Evolutionary conservation across 1,284 basidiomycete genomes (phyloP).

Genomic region (Austroboletus niveus): DNA sequence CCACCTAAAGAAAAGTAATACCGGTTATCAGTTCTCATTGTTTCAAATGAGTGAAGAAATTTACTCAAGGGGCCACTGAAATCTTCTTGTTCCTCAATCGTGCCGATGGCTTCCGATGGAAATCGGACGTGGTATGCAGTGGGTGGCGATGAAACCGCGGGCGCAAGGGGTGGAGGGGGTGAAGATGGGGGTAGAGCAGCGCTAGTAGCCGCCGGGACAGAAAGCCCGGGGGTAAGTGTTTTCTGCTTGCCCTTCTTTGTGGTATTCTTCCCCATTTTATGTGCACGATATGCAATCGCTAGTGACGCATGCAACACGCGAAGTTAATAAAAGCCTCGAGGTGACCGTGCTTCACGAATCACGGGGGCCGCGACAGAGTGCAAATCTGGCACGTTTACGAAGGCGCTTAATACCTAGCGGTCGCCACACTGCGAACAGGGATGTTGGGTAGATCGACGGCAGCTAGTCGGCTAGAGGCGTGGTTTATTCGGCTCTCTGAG

Average conservation of each 20-base stretch:
- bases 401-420: not conserved
- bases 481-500: not conserved
- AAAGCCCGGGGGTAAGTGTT: conserved; percentile 11
- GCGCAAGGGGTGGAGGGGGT: conserved; percentile 8
- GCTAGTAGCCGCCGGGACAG: not conserved
- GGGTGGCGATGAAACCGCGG: conserved; percentile 26
- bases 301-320: conserved; percentile 31
- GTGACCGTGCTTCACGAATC: conserved; percentile 12
- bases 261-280: conserved; percentile 30
- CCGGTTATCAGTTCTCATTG: conserved; percentile 11
- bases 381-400: conserved; percentile 8
- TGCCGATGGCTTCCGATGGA: conserved; percentile 16
- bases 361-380: conserved; percentile 6
- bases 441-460: conserved; percentile 7
- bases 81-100: conserved; percentile 31
- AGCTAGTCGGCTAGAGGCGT: conserved; percentile 2
- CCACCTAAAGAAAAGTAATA: conserved; percentile 14
- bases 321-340: conserved; percentile 31
- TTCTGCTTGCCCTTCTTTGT: conserved; percentile 40
- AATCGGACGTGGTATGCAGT: conserved; percentile 27
- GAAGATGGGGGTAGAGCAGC: conserved; percentile 11
- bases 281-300: conserved; percentile 15
- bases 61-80: conserved; percentile 22
- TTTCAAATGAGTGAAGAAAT: conserved; percentile 3
- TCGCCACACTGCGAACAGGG: not conserved